Percentiles rank a stretch among this genome's conserved stretches.
These are phyloP conservation scores for Boletellus dicymbophilus DNA, from an alignment of 1,284 basidiomycete species.

Conservation along the genomic window DNA sequence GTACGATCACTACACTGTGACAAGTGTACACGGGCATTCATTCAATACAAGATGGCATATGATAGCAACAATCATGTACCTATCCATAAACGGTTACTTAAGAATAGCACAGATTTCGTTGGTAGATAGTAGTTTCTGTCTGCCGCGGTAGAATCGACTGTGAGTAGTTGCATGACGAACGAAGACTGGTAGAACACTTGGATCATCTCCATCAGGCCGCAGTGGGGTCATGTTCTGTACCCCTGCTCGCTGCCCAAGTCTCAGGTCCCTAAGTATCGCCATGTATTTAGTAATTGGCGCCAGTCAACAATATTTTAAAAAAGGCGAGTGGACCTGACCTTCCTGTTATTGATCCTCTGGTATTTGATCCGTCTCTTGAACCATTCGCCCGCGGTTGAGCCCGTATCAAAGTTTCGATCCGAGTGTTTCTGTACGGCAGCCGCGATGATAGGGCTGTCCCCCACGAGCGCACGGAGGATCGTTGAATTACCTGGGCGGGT, in stretches of 20 bases:
- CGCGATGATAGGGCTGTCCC: slow-evolving; percentile 51
- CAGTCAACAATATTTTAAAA: too few species aligned
- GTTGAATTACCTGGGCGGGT: slow-evolving; percentile 57
- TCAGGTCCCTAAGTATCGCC: slow-evolving; percentile 32
- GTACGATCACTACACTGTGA: too few species aligned
- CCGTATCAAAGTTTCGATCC: slow-evolving; percentile 38
- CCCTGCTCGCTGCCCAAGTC: slow-evolving; percentile 36
- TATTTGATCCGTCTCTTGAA: slow-evolving; percentile 47
- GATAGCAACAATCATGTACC: too few species aligned
- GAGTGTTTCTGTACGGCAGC: slow-evolving; percentile 37
- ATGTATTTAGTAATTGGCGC: too few species aligned
- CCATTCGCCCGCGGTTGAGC: slow-evolving; percentile 50
- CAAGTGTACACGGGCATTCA: too few species aligned
- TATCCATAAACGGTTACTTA: too few species aligned
- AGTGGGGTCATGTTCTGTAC: slow-evolving; percentile 34
- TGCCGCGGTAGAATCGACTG: too few species aligned
- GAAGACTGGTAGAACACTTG: neutral
- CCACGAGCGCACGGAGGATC: slow-evolving; percentile 45
- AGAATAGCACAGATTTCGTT: too few species aligned
- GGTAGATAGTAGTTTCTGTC: too few species aligned
- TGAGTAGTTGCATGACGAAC: too few species aligned
- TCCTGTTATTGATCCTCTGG: slow-evolving; percentile 46
- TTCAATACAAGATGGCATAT: too few species aligned
- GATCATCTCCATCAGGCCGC: slow-evolving; percentile 19
- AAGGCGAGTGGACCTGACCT: too few species aligned